phyloP scores from a whole-genome alignment of 805 yeast genomes.

The Candida morakotiae region DNA sequence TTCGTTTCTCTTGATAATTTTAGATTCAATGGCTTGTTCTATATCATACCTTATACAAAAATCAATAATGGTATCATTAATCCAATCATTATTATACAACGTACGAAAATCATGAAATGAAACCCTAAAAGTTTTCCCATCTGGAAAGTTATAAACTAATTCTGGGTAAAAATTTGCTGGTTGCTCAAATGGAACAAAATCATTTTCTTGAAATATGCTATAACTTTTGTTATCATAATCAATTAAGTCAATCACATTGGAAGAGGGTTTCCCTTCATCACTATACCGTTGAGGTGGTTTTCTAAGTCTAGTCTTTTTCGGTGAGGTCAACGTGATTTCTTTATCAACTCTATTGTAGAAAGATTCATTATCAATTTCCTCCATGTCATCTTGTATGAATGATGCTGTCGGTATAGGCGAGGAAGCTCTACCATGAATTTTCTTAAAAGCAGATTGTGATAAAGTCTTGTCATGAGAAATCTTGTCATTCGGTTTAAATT shows the following conservation, averaged over 20 bases:
- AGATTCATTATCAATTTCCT: neutral
- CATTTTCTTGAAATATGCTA: slow-evolving; percentile 6
- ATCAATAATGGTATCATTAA: slow-evolving; percentile 85
- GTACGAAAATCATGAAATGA: slow-evolving; percentile 73
- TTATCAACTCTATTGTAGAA: neutral
- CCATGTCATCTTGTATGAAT: neutral
- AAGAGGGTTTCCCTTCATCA: neutral
- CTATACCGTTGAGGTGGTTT: slow-evolving; percentile 5
- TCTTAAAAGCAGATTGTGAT: neutral
- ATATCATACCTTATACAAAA: slow-evolving; percentile 68
- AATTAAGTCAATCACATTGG: neutral
- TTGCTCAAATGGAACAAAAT: slow-evolving; percentile 14
- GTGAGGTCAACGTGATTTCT: neutral
- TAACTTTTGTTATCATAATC: neutral
- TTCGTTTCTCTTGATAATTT: slow-evolving; percentile 20
- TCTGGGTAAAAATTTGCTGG: slow-evolving; percentile 43
- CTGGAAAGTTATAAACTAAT: slow-evolving; percentile 49
- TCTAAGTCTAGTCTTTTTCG: slow-evolving; percentile 4
- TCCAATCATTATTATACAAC: slow-evolving; percentile 76
- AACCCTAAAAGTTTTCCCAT: slow-evolving; percentile 52
- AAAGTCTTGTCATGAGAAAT: slow-evolving; percentile 2
- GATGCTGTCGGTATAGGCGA: neutral
- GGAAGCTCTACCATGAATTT: neutral
- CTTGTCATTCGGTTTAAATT: slow-evolving; percentile 6
- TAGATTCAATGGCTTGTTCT: slow-evolving; percentile 26